Conservation (phyloP, 2,329 filamentous ascomycete species). For the Nannizziopsis arthrosporioides region DNA sequence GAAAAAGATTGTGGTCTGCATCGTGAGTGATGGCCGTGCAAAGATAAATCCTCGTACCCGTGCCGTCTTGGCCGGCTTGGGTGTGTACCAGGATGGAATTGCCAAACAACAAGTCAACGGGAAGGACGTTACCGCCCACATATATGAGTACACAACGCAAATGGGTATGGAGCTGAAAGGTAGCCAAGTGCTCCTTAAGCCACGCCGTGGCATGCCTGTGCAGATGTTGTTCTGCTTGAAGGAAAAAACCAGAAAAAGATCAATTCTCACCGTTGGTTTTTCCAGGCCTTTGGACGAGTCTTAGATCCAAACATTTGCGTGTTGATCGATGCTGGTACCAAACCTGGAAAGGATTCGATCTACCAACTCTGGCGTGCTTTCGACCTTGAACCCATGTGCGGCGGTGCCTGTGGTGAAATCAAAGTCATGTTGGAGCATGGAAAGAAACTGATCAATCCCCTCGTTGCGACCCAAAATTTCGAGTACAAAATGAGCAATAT, state of each 20-base stretch:
- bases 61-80: slow-evolving; percentile 80
- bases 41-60: slow-evolving; percentile 92
- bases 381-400: slow-evolving; percentile 93
- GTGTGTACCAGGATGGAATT: slow-evolving; percentile 96
- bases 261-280: slow-evolving; percentile 99
- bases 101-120: slow-evolving; percentile 95
- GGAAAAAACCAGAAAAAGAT: slow-evolving; percentile 99
- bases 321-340: slow-evolving; percentile 88
- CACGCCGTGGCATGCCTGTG: slow-evolving; percentile 72
- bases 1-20: slow-evolving; percentile 99
- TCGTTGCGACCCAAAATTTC: slow-evolving; percentile 95
- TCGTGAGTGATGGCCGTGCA: slow-evolving; percentile 90
- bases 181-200: slow-evolving; percentile 70
- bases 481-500: slow-evolving; percentile 99
- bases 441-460: slow-evolving; percentile 79
- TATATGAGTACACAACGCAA: slow-evolving; percentile 63
- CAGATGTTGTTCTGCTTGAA: slow-evolving; percentile 97
- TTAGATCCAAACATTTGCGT: slow-evolving; percentile 95
- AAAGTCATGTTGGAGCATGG: slow-evolving; percentile 89
- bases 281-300: slow-evolving; percentile 86
- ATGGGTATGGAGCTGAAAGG: slow-evolving; percentile 76
- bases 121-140: slow-evolving; percentile 92
- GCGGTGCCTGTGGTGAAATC: slow-evolving; percentile 94
- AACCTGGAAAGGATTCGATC: slow-evolving; percentile 84
- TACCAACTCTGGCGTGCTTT: slow-evolving; percentile 99